A percentile compares a stretch with the other conserved stretches of the same genome.
These are phyloP conservation scores for Lactarius sanguifluus DNA, from an alignment of 768 basidiomycete genomes.

Conservation along the genomic window DNA sequence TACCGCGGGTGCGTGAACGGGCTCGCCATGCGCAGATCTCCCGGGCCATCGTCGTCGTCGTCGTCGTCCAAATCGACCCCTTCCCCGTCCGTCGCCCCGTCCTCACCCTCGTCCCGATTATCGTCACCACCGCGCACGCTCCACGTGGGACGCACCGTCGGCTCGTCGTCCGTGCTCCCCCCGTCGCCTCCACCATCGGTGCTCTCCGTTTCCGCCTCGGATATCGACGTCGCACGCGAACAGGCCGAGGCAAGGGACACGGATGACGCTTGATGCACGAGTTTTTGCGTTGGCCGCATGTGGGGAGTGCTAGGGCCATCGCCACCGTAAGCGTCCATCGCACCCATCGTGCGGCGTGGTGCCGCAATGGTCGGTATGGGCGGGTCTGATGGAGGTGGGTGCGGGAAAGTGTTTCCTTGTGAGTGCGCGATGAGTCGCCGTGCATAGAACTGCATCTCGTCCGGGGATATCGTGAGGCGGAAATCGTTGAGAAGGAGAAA, in stretches of 20 bases:
- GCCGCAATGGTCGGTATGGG: slow-evolving; percentile 27
- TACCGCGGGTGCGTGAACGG: slow-evolving; percentile 21
- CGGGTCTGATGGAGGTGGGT: neutral
- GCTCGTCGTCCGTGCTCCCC: slow-evolving; percentile 73
- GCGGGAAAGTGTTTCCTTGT: slow-evolving; percentile 34
- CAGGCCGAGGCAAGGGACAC: slow-evolving; percentile 32
- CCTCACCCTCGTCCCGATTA: slow-evolving; percentile 20
- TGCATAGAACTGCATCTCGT: slow-evolving; percentile 95
- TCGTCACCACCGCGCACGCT: slow-evolving; percentile 22
- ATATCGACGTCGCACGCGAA: slow-evolving; percentile 35
- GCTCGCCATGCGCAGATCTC: slow-evolving; percentile 26
- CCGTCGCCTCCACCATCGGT: slow-evolving; percentile 36
- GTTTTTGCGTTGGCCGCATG: slow-evolving; percentile 21
- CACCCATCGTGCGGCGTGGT: slow-evolving; percentile 47
- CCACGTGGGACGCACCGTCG: slow-evolving; percentile 62
- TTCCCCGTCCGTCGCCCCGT: slow-evolving; percentile 20
- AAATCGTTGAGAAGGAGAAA: slow-evolving; percentile 98
- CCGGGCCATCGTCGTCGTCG: slow-evolving; percentile 12
- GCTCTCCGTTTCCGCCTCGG: slow-evolving; percentile 43
- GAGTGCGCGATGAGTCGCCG: slow-evolving; percentile 82
- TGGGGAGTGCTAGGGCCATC: slow-evolving; percentile 30
- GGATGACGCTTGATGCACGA: slow-evolving; percentile 27
- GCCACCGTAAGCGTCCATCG: slow-evolving; percentile 41
- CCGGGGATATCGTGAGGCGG: slow-evolving; percentile 76
- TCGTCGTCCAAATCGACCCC: slow-evolving; percentile 19